Evolutionary conservation across 345 rosid species (phyloP).

Genomic region (Odontarrhena argentea): DNA sequence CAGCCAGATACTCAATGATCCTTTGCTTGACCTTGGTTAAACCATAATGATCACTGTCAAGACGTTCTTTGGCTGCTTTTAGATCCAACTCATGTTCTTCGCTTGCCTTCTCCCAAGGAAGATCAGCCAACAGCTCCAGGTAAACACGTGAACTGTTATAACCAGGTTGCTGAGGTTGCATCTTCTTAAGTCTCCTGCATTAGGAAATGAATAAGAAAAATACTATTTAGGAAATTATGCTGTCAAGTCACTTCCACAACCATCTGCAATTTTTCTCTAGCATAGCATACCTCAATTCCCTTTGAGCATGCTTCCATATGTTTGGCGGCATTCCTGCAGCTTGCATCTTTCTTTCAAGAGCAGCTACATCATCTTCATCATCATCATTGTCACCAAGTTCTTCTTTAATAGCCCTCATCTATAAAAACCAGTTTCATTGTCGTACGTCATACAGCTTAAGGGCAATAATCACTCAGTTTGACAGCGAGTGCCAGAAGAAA

Average conservation of each 20-base stretch:
- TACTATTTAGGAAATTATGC: conserved; percentile 10
- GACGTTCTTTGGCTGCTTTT: conserved; percentile 88
- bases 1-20: conserved; percentile 96
- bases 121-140: conserved; percentile 96
- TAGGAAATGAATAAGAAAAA: conserved; percentile 15
- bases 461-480: conserved; percentile 12
- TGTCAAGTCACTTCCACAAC: conserved; percentile 12
- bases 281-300: conserved; percentile 77
- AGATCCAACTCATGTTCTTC: conserved; percentile 86
- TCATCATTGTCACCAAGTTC: conserved; percentile 99
- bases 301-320: conserved; percentile 97
- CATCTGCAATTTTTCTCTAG: conserved; percentile 5
- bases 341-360: conserved; percentile 96
- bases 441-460: conserved; percentile 23
- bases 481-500: conserved; percentile 29
- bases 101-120: conserved; percentile 93
- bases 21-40: conserved; percentile 91
- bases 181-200: conserved; percentile 92
- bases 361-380: conserved; percentile 96
- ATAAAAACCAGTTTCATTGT: conserved; percentile 32
- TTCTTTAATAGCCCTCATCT: conserved; percentile 99
- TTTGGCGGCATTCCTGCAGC: conserved; percentile 92
- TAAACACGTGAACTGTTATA: conserved; percentile 94
- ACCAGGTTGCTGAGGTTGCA: conserved; percentile 99
- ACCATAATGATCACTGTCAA: conserved; percentile 94